Conservation (phyloP, 2,329 filamentous ascomycete species). For the Aurifilum marmelostoma region DNA sequence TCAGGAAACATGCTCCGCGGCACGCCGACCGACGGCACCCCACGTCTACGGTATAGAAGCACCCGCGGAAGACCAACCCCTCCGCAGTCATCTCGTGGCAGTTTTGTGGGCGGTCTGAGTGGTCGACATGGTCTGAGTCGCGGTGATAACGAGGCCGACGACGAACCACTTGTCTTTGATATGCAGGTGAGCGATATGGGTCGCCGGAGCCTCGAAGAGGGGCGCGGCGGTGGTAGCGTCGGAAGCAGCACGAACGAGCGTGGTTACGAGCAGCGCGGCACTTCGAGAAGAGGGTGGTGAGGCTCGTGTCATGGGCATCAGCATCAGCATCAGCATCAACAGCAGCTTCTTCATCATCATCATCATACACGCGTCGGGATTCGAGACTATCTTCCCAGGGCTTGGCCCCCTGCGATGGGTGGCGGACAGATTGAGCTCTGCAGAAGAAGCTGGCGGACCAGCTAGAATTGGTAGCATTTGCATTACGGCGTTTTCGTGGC, state of each 20-base stretch:
- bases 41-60: conserved; percentile 49
- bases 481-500: background rate
- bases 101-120: conserved; percentile 46
- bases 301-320: background rate
- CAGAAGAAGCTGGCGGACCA: background rate
- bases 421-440: background rate
- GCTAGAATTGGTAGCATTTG: conserved; percentile 6
- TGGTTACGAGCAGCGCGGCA: conserved; percentile 24
- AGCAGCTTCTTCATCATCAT: too few species aligned
- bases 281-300: conserved; percentile 28
- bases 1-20: conserved; percentile 39
- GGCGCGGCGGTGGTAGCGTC: conserved; percentile 26
- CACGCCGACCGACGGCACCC: conserved; percentile 47
- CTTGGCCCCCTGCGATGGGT: background rate
- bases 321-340: conserved; percentile 1
- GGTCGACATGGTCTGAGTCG: conserved; percentile 39
- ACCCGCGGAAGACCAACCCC: conserved; percentile 45
- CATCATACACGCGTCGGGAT: background rate
- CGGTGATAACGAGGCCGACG: conserved; percentile 45
- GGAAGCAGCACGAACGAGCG: conserved; percentile 28
- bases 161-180: conserved; percentile 29
- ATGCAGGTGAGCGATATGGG: conserved; percentile 30
- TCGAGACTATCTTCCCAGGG: background rate
- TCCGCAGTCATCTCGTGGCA: conserved; percentile 50
- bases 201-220: conserved; percentile 29